Conservation (phyloP, 768 basidiomycete species). For the Termitomyces sp. region DNA sequence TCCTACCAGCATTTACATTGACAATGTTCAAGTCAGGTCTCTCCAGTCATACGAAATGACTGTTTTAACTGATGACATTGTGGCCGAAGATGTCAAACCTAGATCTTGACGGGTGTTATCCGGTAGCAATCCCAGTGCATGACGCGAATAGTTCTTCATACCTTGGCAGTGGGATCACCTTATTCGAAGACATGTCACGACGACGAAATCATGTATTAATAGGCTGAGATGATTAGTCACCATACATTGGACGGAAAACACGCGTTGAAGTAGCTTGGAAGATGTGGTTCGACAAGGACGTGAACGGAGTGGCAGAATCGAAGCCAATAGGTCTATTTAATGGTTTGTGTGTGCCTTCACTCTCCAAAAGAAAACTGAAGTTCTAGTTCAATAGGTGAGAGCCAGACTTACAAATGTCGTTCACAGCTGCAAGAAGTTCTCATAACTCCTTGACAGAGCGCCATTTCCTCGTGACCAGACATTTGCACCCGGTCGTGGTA, state of each 20-base stretch:
- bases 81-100: no score
- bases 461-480: slow-evolving; percentile 1
- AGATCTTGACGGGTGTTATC: neutral
- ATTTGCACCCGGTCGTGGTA: slow-evolving; percentile 3
- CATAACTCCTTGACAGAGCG: neutral
- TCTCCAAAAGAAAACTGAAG: neutral
- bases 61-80: neutral
- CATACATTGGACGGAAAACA: neutral
- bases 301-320: neutral
- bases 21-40: neutral
- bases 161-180: neutral
- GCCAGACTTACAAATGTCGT: neutral
- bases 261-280: neutral
- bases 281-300: neutral
- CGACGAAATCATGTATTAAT: neutral
- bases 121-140: neutral
- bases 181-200: neutral
- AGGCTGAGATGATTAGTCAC: neutral
- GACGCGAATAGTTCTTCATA: neutral
- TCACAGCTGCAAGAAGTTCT: neutral
- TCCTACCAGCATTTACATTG: neutral
- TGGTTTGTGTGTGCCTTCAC: neutral
- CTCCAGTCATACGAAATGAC: neutral
- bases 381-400: neutral
- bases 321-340: neutral